Evolutionary conservation across 768 basidiomycete species (phyloP).

Genomic region (Leccinum subtestaceum): DNA sequence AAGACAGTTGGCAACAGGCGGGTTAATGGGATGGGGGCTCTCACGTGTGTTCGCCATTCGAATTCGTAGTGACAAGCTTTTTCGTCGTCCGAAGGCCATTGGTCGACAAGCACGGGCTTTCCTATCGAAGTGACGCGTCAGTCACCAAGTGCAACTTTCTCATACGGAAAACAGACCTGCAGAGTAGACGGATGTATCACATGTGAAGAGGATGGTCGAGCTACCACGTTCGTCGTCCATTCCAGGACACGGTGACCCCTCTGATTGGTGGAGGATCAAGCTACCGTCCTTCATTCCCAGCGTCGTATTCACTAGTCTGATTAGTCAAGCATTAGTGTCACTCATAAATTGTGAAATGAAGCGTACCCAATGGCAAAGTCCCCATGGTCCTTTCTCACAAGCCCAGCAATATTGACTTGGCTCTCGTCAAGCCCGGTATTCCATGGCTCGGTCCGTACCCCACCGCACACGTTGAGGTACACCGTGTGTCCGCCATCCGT

Average conservation of each 20-base stretch:
- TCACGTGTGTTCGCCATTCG: conserved; percentile 81
- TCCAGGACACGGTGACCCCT: conserved; percentile 65
- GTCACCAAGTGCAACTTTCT: background rate
- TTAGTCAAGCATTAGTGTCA: background rate
- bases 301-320: conserved; percentile 53
- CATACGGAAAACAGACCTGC: conserved; percentile 35
- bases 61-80: conserved; percentile 73
- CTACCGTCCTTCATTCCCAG: conserved; percentile 50
- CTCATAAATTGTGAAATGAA: background rate
- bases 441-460: conserved; percentile 56
- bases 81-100: conserved; percentile 61
- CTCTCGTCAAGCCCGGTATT: conserved; percentile 48
- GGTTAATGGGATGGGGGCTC: conserved; percentile 17
- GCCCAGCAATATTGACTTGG: conserved; percentile 55
- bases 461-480: conserved; percentile 63
- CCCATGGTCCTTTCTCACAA: conserved; percentile 57
- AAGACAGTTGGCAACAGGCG: background rate
- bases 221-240: conserved; percentile 47
- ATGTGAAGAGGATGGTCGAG: conserved; percentile 73
- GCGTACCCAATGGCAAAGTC: conserved; percentile 73
- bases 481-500: conserved; percentile 47
- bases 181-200: conserved; percentile 62
- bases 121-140: conserved; percentile 29
- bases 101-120: conserved; percentile 55
- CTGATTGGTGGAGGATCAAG: conserved; percentile 53